Conservation (phyloP, 2,329 filamentous ascomycete genomes). For the Arachnomyces sp. region DNA sequence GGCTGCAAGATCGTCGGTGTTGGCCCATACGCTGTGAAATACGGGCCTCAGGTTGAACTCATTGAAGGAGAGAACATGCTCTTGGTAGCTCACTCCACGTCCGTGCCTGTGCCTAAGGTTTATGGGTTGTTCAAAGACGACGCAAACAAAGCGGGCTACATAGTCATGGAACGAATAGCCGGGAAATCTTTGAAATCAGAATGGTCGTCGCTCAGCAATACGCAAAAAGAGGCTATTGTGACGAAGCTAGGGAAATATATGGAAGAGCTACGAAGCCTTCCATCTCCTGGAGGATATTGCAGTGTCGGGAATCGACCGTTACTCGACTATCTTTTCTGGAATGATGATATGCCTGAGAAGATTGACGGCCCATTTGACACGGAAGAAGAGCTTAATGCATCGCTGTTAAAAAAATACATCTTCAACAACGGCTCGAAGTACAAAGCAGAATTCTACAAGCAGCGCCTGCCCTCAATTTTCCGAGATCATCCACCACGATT, state of each 20-base stretch:
- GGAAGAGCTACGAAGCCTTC: slow-evolving; percentile 13
- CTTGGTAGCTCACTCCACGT: slow-evolving; percentile 13
- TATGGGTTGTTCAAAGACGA: slow-evolving; percentile 18
- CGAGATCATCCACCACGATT: slow-evolving; percentile 17
- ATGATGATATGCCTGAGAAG: slow-evolving; percentile 11
- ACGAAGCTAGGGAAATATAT: slow-evolving; percentile 8
- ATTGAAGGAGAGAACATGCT: slow-evolving; percentile 22
- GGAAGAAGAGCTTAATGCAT: slow-evolving; percentile 21
- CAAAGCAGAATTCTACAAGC: slow-evolving; percentile 20
- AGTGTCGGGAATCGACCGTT: slow-evolving; percentile 13
- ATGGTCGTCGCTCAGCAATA: slow-evolving; percentile 10
- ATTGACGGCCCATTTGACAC: slow-evolving; percentile 23
- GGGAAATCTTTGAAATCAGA: slow-evolving; percentile 10
- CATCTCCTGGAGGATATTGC: slow-evolving; percentile 15
- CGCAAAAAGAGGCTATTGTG: slow-evolving; percentile 13
- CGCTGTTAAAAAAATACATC: slow-evolving; percentile 19
- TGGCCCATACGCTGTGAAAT: slow-evolving; percentile 15
- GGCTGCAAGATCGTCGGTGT: slow-evolving; percentile 13
- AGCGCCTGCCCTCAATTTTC: slow-evolving; percentile 17
- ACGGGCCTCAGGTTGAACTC: slow-evolving; percentile 13
- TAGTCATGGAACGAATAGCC: slow-evolving; percentile 19
- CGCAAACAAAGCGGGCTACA: slow-evolving; percentile 12
- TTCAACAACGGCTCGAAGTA: slow-evolving; percentile 11
- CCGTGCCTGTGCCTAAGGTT: slow-evolving; percentile 16
- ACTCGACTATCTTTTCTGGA: slow-evolving; percentile 17